Evolutionary conservation across 352 stramenopile genomes (phyloP).

Genomic region (Pythium graminicola): DNA sequence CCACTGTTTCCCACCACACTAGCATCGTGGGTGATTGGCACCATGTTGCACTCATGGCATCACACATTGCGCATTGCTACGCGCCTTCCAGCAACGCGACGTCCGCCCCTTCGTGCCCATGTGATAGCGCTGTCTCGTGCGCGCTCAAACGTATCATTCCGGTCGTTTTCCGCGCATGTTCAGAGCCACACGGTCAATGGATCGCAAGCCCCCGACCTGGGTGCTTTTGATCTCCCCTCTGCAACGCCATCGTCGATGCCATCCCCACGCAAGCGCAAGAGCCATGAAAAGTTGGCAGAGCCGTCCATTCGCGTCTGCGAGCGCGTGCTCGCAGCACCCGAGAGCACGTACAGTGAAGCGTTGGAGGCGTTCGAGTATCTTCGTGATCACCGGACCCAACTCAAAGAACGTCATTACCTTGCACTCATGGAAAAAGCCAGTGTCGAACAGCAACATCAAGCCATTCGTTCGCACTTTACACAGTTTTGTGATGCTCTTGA

Average conservation of each 20-base stretch:
- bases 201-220: not conserved
- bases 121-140: too few relatives aligned
- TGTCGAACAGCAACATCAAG: slow-evolving; percentile 26
- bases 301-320: not conserved
- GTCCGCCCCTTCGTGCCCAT: too few relatives aligned
- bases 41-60: slow-evolving; percentile 4
- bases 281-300: not conserved
- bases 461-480: slow-evolving; percentile 34
- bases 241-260: not conserved
- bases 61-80: not conserved
- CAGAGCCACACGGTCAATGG: not conserved
- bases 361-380: slow-evolving; percentile 32
- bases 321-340: slow-evolving; percentile 4
- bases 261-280: not conserved
- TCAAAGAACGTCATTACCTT: slow-evolving; percentile 41
- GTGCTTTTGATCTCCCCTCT: not conserved
- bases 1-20: not conserved
- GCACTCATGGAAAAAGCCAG: slow-evolving; percentile 62
- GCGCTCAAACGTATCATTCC: not conserved
- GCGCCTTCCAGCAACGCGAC: not conserved
- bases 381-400: slow-evolving; percentile 8
- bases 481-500: slow-evolving; percentile 35
- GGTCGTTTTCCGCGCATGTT: slow-evolving; percentile 12
- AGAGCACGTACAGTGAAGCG: slow-evolving; percentile 24
- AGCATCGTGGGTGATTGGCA: not conserved